Evolutionary conservation across 2,329 filamentous ascomycete genomes (phyloP).

Genomic region (Apiospora marii): DNA sequence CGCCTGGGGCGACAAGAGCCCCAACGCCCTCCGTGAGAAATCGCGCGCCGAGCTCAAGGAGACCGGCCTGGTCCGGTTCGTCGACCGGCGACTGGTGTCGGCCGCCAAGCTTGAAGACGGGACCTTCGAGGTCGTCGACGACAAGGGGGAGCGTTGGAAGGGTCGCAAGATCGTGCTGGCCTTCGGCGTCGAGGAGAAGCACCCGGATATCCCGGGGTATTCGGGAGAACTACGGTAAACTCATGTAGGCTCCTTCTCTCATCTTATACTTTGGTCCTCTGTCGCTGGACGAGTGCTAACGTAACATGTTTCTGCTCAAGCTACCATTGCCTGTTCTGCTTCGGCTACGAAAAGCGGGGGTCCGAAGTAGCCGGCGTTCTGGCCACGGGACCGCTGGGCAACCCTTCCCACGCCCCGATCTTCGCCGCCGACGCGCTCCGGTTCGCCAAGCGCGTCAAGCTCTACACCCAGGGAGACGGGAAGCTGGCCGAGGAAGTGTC

Average conservation of each 20-base stretch:
- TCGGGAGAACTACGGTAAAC: neutral
- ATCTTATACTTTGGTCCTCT: neutral
- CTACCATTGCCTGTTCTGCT: conserved; percentile 3
- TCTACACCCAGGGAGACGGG: neutral
- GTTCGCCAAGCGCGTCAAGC: neutral
- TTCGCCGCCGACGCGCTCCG: neutral
- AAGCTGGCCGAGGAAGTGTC: neutral
- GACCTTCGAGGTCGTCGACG: conserved; percentile 8
- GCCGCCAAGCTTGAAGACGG: conserved; percentile 1
- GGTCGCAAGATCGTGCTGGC: neutral
- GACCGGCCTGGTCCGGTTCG: neutral
- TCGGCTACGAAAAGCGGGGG: neutral
- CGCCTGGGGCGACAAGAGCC: conserved; percentile 8
- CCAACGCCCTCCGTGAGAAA: neutral
- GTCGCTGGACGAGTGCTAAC: neutral
- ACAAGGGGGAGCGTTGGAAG: conserved; percentile 4
- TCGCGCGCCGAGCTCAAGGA: neutral
- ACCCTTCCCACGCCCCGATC: neutral
- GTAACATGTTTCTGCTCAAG: neutral
- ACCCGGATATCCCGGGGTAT: neutral
- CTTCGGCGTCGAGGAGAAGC: conserved; percentile 2
- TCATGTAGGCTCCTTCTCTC: too few relatives aligned
- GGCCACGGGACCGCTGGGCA: neutral
- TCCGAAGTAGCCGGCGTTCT: neutral
- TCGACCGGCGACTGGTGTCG: neutral